Conservation (phyloP, 352 stramenopile species). For the Pythium rishiriense region DNA sequence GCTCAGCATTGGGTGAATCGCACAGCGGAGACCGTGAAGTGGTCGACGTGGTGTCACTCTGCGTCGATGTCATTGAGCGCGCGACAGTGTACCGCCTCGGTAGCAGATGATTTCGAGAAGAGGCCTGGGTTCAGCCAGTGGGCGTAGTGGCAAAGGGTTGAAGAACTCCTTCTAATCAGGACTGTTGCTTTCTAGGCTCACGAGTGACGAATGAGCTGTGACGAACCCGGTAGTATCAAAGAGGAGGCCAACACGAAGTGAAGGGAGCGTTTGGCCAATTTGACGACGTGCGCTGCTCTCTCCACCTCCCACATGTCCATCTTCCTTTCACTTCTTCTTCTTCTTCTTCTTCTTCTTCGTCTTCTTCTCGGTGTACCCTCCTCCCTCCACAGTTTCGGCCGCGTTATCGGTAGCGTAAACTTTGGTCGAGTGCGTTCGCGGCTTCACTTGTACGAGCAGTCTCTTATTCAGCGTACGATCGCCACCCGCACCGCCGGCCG, state of each 20-base stretch:
- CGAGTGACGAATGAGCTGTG: no score
- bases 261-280: no score
- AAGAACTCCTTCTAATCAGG: no score
- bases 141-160: conserved; percentile 10
- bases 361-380: no score
- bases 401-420: background rate
- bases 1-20: conserved; percentile 20
- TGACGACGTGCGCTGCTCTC: no score
- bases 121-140: background rate
- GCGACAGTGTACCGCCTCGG: conserved; percentile 1
- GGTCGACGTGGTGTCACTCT: background rate
- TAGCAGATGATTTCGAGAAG: conserved; percentile 27
- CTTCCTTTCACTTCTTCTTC: background rate
- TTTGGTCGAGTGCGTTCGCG: no score
- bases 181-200: no score
- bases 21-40: background rate
- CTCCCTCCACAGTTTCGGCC: no score
- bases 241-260: no score
- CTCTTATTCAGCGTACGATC: conserved; percentile 17
- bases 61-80: background rate
- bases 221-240: no score
- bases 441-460: background rate
- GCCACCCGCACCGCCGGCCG: conserved; percentile 6
- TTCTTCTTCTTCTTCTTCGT: no score
- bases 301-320: no score